Evolutionary conservation across 306 rosid genomes (phyloP).

Genomic region (Cucumis cinereus): DNA sequence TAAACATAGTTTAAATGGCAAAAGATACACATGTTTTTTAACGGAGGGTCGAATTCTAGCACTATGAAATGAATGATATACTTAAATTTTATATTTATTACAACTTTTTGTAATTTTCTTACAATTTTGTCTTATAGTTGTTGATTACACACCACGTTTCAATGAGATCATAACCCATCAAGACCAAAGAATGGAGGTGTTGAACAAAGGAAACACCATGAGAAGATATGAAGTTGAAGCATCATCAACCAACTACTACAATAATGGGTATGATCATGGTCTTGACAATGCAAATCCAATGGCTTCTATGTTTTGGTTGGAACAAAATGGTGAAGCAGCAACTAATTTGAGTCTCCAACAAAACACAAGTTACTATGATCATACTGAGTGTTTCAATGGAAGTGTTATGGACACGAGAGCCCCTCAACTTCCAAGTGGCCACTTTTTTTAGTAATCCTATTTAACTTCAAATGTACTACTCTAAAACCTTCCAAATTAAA

Average conservation of each 20-base stretch:
- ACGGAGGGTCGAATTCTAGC: too few relatives aligned
- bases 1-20: too few relatives aligned
- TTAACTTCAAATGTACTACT: not conserved
- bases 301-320: not conserved
- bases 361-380: not conserved
- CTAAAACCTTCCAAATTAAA: not conserved
- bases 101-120: not conserved
- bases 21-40: too few relatives aligned
- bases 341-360: not conserved
- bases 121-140: not conserved
- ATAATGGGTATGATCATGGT: not conserved
- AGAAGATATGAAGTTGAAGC: not conserved
- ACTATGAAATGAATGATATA: too few relatives aligned
- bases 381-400: not conserved
- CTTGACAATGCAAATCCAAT: not conserved
- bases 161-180: not conserved
- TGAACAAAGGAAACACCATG: not conserved
- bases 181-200: not conserved
- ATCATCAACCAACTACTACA: not conserved
- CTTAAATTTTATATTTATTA: not conserved
- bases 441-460: not conserved
- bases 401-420: not conserved
- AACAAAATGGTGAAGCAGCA: not conserved
- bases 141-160: not conserved
- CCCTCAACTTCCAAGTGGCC: not conserved